These are phyloP conservation scores for Eucalyptus curtisii DNA, from an alignment of 345 rosid species.

Conservation along the genomic window DNA sequence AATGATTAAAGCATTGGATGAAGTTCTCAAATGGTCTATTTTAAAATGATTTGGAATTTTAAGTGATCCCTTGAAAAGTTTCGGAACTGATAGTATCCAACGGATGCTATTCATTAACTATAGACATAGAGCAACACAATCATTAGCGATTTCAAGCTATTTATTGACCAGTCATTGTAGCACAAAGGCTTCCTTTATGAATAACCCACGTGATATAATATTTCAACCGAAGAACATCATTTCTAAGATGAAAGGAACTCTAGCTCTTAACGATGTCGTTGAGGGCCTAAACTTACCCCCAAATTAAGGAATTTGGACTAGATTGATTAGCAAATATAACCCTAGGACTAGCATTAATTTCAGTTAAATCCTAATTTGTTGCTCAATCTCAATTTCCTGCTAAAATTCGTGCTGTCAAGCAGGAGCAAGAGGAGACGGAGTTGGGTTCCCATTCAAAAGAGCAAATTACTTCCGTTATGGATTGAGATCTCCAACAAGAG, in stretches of 20 bases:
- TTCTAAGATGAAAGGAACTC: neutral
- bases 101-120: neutral
- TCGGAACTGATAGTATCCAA: neutral
- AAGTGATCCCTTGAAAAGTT: neutral
- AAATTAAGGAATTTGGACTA: neutral
- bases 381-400: neutral
- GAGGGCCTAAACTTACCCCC: neutral
- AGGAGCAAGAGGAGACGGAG: neutral
- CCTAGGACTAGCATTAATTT: neutral
- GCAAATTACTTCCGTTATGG: neutral
- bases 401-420: neutral
- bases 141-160: neutral
- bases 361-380: neutral
- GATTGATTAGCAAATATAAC: neutral
- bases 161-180: neutral
- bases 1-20: neutral
- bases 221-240: neutral
- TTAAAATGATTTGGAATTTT: neutral
- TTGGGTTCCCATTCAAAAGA: neutral
- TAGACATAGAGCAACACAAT: neutral
- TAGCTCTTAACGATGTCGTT: neutral
- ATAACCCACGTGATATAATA: neutral
- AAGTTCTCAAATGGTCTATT: neutral
- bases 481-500: neutral
- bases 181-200: neutral